Base-by-base conservation (phyloP, 148 eudicot species). In the Chenopodium album region DNA sequence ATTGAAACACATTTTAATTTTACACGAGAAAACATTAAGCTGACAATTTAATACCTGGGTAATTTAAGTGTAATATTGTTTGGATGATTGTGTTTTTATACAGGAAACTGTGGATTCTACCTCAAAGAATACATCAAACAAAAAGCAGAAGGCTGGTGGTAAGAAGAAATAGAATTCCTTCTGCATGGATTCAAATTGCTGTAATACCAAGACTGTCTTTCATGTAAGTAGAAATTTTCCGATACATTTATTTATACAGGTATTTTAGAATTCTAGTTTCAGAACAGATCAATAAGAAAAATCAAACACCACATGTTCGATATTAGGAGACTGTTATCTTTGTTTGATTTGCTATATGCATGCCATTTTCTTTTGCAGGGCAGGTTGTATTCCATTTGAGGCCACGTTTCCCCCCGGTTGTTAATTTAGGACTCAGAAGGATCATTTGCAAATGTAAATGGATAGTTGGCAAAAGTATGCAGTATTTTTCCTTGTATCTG, bases 71-170 rank as follows among this genome's bases (percentile, higher is more conserved):
- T 8, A 22, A 71, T 71, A 9, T 2, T 71, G 26, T 22, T 9
- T 71, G 13, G 34, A 5, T 10, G 23, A 46, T 10, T 50, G 20
- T 76, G 17, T 82, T 74, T 19, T 52, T 48, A 82, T 69, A 79
- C 87, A 91, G 97, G 97, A 91, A 67, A 79, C 86, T 67, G 56
- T 81, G 29, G 91, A 73, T 81, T 86, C 86, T 76, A 66, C 84
- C 79, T 78, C 82, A 37, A 92, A 93, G 88, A 87, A 83, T 72
- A 48, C 86, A 64, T 76, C 86, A 37, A 93, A 91, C 86, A 93
- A 93, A 89, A 93, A 90, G 85, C 74, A 87, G 48, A 93, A 91
- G 86, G 87, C 84, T 79, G 91, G 90, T 74, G 90, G 90, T 78
- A 91, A 81, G 86, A 93, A 88, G 83, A 93, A 93, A 85, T 88